Conservation (phyloP, 371 early-diverging fungal genomes). For the Rhizomucor pusillus region DNA sequence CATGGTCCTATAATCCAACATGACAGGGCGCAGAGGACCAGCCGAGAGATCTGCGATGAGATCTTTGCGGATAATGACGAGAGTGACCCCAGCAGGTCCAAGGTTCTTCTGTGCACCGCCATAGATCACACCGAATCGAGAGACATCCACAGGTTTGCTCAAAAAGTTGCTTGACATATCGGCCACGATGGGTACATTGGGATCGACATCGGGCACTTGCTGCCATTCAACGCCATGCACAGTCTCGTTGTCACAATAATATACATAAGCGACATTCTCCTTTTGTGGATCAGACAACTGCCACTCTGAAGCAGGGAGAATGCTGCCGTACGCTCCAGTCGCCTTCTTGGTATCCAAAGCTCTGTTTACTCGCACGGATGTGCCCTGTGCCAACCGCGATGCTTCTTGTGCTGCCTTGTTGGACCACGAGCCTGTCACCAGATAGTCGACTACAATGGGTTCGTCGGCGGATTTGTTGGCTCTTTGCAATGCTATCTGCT, state of each 20-base stretch:
- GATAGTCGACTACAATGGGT: constrained; percentile 72
- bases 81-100: constrained; percentile 92
- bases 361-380: constrained; percentile 58
- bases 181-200: constrained; percentile 81
- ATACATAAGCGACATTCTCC: constrained; percentile 75
- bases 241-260: constrained; percentile 97
- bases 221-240: constrained; percentile 93
- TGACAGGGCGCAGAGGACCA: constrained; percentile 66
- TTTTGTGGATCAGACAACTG: constrained; percentile 63
- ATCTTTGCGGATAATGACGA: constrained; percentile 90
- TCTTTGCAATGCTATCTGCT: constrained; percentile 49
- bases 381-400: constrained; percentile 61
- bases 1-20: constrained; percentile 86
- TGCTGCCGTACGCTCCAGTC: constrained; percentile 51
- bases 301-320: constrained; percentile 51
- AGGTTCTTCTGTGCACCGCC: constrained; percentile 98
- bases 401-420: constrained; percentile 88
- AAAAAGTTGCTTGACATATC: constrained; percentile 96
- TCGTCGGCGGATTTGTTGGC: constrained; percentile 17
- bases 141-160: constrained; percentile 81
- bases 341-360: constrained; percentile 58
- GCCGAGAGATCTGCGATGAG: constrained; percentile 58
- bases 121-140: constrained; percentile 83
- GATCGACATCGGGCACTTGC: constrained; percentile 54
- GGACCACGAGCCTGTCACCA: constrained; percentile 96